These are phyloP conservation scores for Huntiella moniliformis DNA, from an alignment of 2,329 filamentous ascomycete species.

Conservation along the genomic window DNA sequence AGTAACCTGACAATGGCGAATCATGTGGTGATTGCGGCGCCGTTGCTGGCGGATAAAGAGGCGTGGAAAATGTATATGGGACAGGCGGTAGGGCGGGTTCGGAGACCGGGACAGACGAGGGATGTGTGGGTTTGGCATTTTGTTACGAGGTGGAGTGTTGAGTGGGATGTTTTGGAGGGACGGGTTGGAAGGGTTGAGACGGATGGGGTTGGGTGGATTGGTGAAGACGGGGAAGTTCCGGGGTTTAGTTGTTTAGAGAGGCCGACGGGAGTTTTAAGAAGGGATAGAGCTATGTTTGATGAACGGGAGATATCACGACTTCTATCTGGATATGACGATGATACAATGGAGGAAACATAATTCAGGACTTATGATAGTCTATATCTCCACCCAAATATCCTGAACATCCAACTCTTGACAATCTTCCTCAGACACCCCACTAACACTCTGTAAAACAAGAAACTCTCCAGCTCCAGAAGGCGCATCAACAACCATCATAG, in stretches of 20 bases:
- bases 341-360: background rate
- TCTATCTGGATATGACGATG: slow-evolving; percentile 8
- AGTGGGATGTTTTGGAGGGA: slow-evolving; percentile 22
- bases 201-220: background rate
- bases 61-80: slow-evolving; percentile 20
- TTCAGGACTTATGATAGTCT: no score
- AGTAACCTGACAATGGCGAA: slow-evolving; percentile 24
- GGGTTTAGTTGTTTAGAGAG: background rate
- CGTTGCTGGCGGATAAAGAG: slow-evolving; percentile 17
- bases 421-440: slow-evolving; percentile 66
- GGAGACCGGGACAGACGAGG: slow-evolving; percentile 23
- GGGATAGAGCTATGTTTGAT: slow-evolving; percentile 8
- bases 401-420: slow-evolving; percentile 51
- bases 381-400: background rate
- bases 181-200: slow-evolving; percentile 11
- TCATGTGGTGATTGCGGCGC: slow-evolving; percentile 24
- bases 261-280: background rate
- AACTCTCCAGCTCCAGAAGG: slow-evolving; percentile 49
- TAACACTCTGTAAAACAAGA: slow-evolving; percentile 75
- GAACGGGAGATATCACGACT: slow-evolving; percentile 9
- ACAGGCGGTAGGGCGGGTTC: slow-evolving; percentile 23
- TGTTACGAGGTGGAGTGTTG: slow-evolving; percentile 20
- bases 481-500: slow-evolving; percentile 70
- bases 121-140: slow-evolving; percentile 23
- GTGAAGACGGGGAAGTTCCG: background rate